Percentiles rank a stretch among this genome's conserved stretches.
Evolutionary conservation across 2,329 filamentous ascomycete species (phyloP).

Genomic region (Penicillium sp.): DNA sequence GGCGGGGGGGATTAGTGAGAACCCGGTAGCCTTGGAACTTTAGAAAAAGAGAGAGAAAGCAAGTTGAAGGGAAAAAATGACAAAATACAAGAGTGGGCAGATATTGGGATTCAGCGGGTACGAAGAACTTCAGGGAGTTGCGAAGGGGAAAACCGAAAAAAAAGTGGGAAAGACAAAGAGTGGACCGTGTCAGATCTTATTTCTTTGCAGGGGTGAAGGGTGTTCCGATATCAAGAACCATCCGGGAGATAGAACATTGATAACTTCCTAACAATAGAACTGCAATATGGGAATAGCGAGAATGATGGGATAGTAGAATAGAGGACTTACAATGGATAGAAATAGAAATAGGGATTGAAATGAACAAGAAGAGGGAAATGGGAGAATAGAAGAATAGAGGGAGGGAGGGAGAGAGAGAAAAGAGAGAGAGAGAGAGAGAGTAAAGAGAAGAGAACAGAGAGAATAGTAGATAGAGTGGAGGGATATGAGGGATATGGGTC

Average conservation of each 20-base stretch:
- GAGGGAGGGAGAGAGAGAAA: slow-evolving; percentile 2
- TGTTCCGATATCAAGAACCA: slow-evolving; percentile 17
- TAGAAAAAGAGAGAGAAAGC: slow-evolving; percentile 7
- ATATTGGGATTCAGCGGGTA: slow-evolving; percentile 6
- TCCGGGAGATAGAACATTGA: slow-evolving; percentile 11
- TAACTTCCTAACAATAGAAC: background rate
- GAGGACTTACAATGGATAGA: background rate
- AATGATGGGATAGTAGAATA: background rate
- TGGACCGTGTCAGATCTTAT: slow-evolving; percentile 25
- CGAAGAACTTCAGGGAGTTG: slow-evolving; percentile 13
- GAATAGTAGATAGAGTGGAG: slow-evolving; percentile 14
- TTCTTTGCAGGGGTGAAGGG: slow-evolving; percentile 25
- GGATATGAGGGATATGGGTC: slow-evolving; percentile 8
- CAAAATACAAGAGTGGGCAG: slow-evolving; percentile 17
- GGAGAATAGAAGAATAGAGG: background rate
- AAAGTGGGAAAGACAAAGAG: slow-evolving; percentile 19
- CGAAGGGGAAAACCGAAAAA: slow-evolving; percentile 12
- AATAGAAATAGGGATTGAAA: background rate
- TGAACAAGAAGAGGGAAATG: background rate
- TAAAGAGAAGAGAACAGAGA: slow-evolving; percentile 4
- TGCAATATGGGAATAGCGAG: background rate
- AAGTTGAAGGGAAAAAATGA: slow-evolving; percentile 20
- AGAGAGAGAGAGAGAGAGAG: background rate
- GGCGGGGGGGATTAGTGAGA: slow-evolving; percentile 14
- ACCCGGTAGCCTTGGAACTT: background rate